Evolutionary conservation across 768 basidiomycete species (phyloP), one percentile per base, ranked within the genome.

Genomic region (Lactarius vividus): DNA sequence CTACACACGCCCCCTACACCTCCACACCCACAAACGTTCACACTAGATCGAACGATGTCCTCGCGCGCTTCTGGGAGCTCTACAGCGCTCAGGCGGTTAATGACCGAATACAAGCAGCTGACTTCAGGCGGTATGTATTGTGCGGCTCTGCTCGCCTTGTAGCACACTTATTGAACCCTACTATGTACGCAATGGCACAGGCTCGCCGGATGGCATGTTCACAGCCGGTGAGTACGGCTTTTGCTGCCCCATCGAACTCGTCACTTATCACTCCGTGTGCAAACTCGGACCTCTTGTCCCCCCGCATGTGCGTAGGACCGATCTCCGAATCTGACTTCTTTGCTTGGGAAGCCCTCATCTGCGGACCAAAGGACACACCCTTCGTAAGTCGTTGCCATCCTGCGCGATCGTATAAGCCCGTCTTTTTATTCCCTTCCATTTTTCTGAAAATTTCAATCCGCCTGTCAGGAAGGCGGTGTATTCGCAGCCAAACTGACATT

Each of bases 191-290:
- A 35, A 15, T 29, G 26, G 5, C 39, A 28, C 66, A 91, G 91
- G 91, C 70, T 88, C 92, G 18, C 91, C 92, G 7, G 96, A 98
- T 77, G 91, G 88, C 62, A 97, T 98, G 94, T 97, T 97, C 74
- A 96, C 95, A 57, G 95, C 96, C 66, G 93, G 81, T 79, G 63
- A 39, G 89, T 84, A 69, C 65, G 75, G 61, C 44, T 49, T 20
- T 57, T 33, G 10, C 44, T 13, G 23, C 44, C 44, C 44, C n/a
- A 26, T 52, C 49, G 49, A 52, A 52, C 13, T 23, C 23, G 23
- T 52, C 49, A 52, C 23, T 2, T 42, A 63, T 33, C 56, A 35
- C 55, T 37, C 15, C 13, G 28, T 61, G 31, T 16, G 33, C 46
- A 49, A 28, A 55, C 53, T n/a, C 26, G 40, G 16, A 39, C 37